phyloP scores from a whole-genome alignment of 192 early-diverging fungal species.

The Rhizophagus clarus region DNA sequence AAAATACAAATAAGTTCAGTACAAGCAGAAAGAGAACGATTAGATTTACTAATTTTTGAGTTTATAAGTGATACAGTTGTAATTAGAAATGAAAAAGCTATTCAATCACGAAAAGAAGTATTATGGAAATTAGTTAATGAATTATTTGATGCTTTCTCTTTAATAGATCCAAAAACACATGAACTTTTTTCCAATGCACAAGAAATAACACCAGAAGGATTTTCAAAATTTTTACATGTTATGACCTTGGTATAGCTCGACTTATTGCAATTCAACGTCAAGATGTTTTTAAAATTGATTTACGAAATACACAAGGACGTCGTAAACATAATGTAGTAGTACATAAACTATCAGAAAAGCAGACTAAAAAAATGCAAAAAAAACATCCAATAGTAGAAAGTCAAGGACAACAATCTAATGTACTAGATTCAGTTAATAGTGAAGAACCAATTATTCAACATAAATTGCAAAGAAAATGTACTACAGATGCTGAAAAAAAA shows the following conservation, averaged over 20 bases:
- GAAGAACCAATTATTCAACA: too few relatives aligned
- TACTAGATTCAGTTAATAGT: too few relatives aligned
- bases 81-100: not conserved
- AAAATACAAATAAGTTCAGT: not conserved
- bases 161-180: not conserved
- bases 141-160: not conserved
- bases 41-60: not conserved
- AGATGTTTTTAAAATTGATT: slow-evolving; percentile 18
- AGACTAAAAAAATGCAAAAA: too few relatives aligned
- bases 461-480: not conserved
- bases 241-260: not conserved
- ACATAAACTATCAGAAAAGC: not conserved
- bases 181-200: not conserved
- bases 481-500: slow-evolving; percentile 1
- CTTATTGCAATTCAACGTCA: slow-evolving; percentile 3
- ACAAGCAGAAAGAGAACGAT: not conserved
- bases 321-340: not conserved
- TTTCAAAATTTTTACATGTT: slow-evolving; percentile 19
- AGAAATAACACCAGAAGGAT: not conserved
- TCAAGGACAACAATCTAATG: too few relatives aligned
- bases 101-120: not conserved
- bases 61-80: not conserved
- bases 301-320: not conserved
- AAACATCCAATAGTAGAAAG: too few relatives aligned
- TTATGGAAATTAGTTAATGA: not conserved